Evolutionary conservation across 805 yeast genomes (phyloP).

Genomic region (Spathaspora gorwiae): DNA sequence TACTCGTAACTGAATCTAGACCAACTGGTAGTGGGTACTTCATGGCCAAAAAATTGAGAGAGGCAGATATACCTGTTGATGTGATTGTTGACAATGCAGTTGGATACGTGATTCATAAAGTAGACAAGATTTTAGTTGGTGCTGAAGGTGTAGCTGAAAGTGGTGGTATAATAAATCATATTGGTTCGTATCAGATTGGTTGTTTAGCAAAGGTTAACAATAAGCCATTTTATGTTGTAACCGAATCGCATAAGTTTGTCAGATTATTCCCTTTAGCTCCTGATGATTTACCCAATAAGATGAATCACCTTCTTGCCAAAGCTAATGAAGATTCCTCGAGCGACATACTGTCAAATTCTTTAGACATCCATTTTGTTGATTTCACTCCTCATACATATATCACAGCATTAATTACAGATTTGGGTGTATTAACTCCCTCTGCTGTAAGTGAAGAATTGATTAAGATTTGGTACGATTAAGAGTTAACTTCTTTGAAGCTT

Average conservation of each 20-base stretch:
- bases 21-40: conserved; percentile 72
- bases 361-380: conserved; percentile 52
- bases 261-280: conserved; percentile 93
- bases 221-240: conserved; percentile 89
- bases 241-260: conserved; percentile 94
- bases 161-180: conserved; percentile 94
- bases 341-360: conserved; percentile 7
- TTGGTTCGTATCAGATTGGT: conserved; percentile 94
- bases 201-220: conserved; percentile 85
- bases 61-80: conserved; percentile 78
- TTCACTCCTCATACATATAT: conserved; percentile 95
- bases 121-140: conserved; percentile 91
- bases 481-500: background rate
- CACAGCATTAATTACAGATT: conserved; percentile 92
- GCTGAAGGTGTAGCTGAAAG: conserved; percentile 99
- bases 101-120: conserved; percentile 85
- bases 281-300: conserved; percentile 70
- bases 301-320: conserved; percentile 17
- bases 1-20: conserved; percentile 88
- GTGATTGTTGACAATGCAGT: conserved; percentile 90
- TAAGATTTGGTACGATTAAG: conserved; percentile 92
- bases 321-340: conserved; percentile 18
- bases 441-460: conserved; percentile 98
- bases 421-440: conserved; percentile 94
- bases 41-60: conserved; percentile 65